Conservation (phyloP, 2,329 filamentous ascomycete species). For the Ambrosiella cleistominuta region DNA sequence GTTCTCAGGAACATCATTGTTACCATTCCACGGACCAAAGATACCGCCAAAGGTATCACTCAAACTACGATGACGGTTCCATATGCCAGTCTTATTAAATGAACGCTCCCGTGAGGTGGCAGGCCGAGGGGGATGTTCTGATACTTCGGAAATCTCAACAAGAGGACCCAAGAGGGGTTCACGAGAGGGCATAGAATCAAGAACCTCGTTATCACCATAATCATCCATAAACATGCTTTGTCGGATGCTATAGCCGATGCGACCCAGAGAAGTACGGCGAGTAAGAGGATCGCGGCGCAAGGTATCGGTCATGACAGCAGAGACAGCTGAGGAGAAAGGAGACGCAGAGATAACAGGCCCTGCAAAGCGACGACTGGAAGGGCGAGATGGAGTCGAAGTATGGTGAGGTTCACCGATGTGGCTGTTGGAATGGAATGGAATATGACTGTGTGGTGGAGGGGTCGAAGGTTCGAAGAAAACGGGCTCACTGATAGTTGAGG, state of each 20-base stretch:
- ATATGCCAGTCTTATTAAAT: conserved; percentile 3
- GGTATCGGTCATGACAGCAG: conserved; percentile 38
- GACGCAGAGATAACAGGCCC: conserved; percentile 40
- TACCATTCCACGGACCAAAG: conserved; percentile 19
- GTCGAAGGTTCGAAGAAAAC: conserved; percentile 15
- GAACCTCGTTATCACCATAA: conserved; percentile 19
- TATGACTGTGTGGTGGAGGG: conserved; percentile 1
- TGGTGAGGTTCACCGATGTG: conserved; percentile 16
- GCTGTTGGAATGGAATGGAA: neutral
- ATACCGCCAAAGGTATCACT: conserved; percentile 26
- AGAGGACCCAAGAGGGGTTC: conserved; percentile 9
- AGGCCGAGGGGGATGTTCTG: neutral
- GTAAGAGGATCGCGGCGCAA: conserved; percentile 26
- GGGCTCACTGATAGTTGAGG: conserved; percentile 16
- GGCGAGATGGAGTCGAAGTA: conserved; percentile 15
- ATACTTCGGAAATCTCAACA: conserved; percentile 4
- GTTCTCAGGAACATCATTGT: neutral
- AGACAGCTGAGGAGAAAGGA: conserved; percentile 41
- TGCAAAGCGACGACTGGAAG: conserved; percentile 24
- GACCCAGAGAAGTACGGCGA: conserved; percentile 28
- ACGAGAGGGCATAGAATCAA: conserved; percentile 4
- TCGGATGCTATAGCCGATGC: conserved; percentile 32
- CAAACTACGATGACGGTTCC: conserved; percentile 23
- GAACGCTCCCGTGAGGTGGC: conserved; percentile 8
- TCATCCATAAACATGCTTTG: conserved; percentile 37